Evolutionary conservation across 2,329 filamentous ascomycete species (phyloP).

Genomic region (Blastomyces emzantsi): DNA sequence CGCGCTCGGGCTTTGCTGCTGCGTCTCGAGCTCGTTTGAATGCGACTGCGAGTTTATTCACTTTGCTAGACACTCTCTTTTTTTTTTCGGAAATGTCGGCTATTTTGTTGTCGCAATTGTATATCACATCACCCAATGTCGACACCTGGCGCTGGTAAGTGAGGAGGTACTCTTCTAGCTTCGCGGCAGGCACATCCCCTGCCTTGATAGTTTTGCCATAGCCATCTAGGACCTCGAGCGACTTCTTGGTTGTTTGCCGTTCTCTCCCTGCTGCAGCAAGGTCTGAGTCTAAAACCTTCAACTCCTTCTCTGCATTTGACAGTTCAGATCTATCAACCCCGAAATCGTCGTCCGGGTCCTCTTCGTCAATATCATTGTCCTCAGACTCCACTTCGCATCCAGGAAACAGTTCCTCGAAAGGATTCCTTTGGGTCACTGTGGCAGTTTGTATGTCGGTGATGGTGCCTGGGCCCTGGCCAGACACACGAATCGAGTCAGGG

Average conservation of each 20-base stretch:
- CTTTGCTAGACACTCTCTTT: constrained; percentile 20
- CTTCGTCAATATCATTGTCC: constrained; percentile 25
- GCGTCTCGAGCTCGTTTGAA: constrained; percentile 17
- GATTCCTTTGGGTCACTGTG: constrained; percentile 46
- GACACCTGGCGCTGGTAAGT: constrained; percentile 27
- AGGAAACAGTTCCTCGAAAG: constrained; percentile 48
- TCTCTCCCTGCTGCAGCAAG: constrained; percentile 26
- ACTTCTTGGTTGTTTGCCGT: constrained; percentile 18
- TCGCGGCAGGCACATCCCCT: constrained; percentile 23
- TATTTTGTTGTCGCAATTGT: constrained; percentile 21
- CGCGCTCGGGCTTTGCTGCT: constrained; percentile 21
- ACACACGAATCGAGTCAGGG: constrained; percentile 51
- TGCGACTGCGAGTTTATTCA: constrained; percentile 15
- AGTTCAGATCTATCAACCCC: constrained; percentile 17
- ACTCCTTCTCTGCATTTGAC: constrained; percentile 21
- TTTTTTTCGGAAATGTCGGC: constrained; percentile 22
- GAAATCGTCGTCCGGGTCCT: constrained; percentile 16
- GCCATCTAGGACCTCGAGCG: constrained; percentile 26
- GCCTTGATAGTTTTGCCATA: constrained; percentile 27
- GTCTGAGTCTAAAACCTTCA: constrained; percentile 26
- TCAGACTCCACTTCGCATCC: constrained; percentile 31
- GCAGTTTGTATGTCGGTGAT: constrained; percentile 57
- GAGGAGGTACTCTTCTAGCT: constrained; percentile 28
- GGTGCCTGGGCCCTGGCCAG: constrained; percentile 49
- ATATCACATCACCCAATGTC: constrained; percentile 21